These are phyloP conservation scores for Suillus discolor DNA, from an alignment of 768 basidiomycete species.

Conservation along the genomic window DNA sequence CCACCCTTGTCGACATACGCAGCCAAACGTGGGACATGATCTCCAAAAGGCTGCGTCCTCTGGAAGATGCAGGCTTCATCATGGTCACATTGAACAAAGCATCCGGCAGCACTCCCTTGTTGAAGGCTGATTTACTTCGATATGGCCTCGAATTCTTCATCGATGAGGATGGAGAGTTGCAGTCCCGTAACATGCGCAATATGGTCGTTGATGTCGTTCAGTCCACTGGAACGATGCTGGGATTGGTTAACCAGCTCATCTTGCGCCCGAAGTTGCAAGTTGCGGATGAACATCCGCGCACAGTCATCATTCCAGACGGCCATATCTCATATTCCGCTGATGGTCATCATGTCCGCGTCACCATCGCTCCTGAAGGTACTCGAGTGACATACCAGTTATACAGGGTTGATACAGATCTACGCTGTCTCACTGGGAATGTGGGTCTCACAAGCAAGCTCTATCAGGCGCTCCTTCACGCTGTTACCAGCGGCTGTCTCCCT, in stretches of 20 bases:
- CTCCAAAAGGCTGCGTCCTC: conserved; percentile 20
- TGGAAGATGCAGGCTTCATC: conserved; percentile 27
- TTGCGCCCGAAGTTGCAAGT: conserved; percentile 32
- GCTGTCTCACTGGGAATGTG: conserved; percentile 28
- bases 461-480: conserved; percentile 46
- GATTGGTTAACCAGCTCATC: conserved; percentile 42
- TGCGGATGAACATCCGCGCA: conserved; percentile 14
- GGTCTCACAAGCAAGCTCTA: conserved; percentile 36
- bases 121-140: conserved; percentile 41
- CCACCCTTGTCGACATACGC: conserved; percentile 28
- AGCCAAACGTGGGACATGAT: conserved; percentile 32
- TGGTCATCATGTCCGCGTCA: conserved; percentile 21
- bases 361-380: conserved; percentile 9
- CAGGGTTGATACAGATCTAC: conserved; percentile 30
- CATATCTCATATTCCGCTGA: conserved; percentile 15
- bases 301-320: conserved; percentile 45
- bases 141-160: conserved; percentile 44
- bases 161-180: conserved; percentile 33
- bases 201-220: conserved; percentile 47
- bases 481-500: conserved; percentile 40
- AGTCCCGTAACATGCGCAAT: conserved; percentile 43
- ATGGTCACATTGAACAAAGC: conserved; percentile 18
- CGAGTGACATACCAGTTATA: conserved; percentile 31
- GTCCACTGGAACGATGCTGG: conserved; percentile 46
- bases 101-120: background rate